phyloP scores from a whole-genome alignment of 345 rosid species.

The Brassica carinata region DNA sequence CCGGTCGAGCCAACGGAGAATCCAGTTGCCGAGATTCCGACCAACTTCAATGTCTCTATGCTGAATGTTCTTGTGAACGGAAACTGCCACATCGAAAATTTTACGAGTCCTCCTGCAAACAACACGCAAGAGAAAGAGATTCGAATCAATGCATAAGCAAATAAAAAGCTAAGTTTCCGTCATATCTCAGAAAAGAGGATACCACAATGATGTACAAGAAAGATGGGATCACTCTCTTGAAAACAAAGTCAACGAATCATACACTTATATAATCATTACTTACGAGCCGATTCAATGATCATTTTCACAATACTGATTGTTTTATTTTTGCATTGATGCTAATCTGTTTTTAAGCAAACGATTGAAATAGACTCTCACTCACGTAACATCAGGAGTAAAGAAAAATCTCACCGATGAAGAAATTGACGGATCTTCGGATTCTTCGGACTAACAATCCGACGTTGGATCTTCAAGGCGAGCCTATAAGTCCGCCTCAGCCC shows the following conservation, averaged over 20 bases:
- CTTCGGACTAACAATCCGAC: constrained; percentile 57
- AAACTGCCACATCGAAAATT: constrained; percentile 64
- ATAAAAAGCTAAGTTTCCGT: constrained; percentile 1
- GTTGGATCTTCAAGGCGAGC: constrained; percentile 73
- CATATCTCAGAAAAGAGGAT: not conserved
- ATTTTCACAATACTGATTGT: not conserved
- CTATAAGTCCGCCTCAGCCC: constrained; percentile 79
- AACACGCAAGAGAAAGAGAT: not conserved
- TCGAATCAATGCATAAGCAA: not conserved
- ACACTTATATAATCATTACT: too few relatives aligned
- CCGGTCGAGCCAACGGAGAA: constrained; percentile 77
- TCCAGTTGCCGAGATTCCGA: constrained; percentile 82
- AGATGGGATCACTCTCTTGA: not conserved
- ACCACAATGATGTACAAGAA: not conserved
- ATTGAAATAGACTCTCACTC: not conserved
- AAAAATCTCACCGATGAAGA: constrained; percentile 54
- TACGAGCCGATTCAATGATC: not conserved
- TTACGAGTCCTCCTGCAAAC: constrained; percentile 60
- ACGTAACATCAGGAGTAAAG: not conserved
- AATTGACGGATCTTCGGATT: constrained; percentile 64
- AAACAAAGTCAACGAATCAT: not conserved
- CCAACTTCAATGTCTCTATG: constrained; percentile 89
- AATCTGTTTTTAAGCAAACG: not conserved
- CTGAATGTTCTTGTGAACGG: constrained; percentile 72
- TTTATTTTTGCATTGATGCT: not conserved